phyloP scores from a whole-genome alignment of 371 early-diverging fungal species.

The Dichotomocladium elegans region DNA sequence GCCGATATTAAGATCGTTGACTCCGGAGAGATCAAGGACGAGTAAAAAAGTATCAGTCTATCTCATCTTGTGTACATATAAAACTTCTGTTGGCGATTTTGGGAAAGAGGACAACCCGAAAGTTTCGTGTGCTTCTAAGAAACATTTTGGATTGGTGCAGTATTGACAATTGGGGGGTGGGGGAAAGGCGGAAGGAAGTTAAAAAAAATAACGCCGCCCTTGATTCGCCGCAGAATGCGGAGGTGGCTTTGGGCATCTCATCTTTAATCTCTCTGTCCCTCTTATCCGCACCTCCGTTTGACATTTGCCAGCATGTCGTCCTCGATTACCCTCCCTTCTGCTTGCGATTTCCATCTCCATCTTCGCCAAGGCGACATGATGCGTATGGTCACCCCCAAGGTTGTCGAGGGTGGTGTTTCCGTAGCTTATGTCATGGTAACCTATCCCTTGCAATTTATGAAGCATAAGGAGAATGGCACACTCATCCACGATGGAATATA shows the following conservation, averaged over 20 bases:
- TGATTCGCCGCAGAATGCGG: neutral
- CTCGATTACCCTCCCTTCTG: conserved; percentile 58
- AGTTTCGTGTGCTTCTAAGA: too few relatives aligned
- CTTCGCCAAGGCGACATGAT: conserved; percentile 92
- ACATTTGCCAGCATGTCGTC: conserved; percentile 12
- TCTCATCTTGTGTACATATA: too few relatives aligned
- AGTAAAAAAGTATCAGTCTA: too few relatives aligned
- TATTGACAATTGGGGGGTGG: too few relatives aligned
- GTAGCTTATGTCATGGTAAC: conserved; percentile 91
- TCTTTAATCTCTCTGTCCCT: neutral
- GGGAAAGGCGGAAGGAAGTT: too few relatives aligned
- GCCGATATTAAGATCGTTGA: conserved; percentile 69
- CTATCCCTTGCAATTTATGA: neutral
- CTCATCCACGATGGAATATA: neutral
- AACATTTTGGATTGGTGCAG: too few relatives aligned
- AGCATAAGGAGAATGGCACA: neutral
- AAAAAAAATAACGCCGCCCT: too few relatives aligned
- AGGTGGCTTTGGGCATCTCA: neutral
- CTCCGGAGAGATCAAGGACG: conserved; percentile 74
- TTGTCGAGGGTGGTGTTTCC: conserved; percentile 82
- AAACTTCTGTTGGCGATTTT: too few relatives aligned
- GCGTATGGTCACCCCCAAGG: conserved; percentile 81
- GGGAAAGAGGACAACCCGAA: too few relatives aligned
- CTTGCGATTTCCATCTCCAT: conserved; percentile 93
- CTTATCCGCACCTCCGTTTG: neutral